Evolutionary conservation across 306 rosid species (phyloP), one percentile per base, ranked within the genome.

Genomic region (Fagus crenata): DNA sequence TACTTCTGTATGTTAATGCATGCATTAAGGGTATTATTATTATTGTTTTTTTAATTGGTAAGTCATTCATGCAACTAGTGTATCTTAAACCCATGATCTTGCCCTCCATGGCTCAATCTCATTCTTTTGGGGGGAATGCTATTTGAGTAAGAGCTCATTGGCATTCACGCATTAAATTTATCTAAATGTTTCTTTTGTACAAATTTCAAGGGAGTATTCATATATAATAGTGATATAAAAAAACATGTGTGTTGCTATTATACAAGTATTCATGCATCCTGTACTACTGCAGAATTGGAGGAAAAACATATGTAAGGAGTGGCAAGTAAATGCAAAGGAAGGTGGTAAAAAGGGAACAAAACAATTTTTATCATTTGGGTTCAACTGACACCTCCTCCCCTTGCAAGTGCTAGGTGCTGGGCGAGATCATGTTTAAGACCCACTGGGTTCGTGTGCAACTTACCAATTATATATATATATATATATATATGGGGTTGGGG

Each of bases 1-100:
- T 37, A 55, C 65, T 73, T 53, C 55, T 81, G 35, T 71, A 58
- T 58, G 65, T 28, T 35, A 1, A 58, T 58, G 65, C 65, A 28
- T 28, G 65, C 65, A 31, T 0, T 2, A 56, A 6, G 0, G 28
- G 28, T 22, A 22, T 22, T 22, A 22, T 22, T 22, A 22, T 22
- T 22, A 22, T 22, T 22, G 8, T 56, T 8, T 43, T 43, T 43
- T 43, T 43, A 8, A 7, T 43, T 43, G 51, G 14, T 43, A 43
- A 43, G 7, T 43, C 7, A 13, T 43, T 43, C 9, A 43, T 43
- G 13, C 51, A 43, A 43, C 51, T 43, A 43, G 51, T 43, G 51
- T 11, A 43, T 43, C 51, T 22, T 22, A 22, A 22, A 22, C 28
- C 28, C 28, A 22, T 22, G 28, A 22, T 22, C 28, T 22, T 22